Percentiles rank a stretch among this genome's conserved stretches.
Evolutionary conservation across 2,329 filamentous ascomycete species (phyloP).

Genomic region (Annulohypoxylon truncatum): DNA sequence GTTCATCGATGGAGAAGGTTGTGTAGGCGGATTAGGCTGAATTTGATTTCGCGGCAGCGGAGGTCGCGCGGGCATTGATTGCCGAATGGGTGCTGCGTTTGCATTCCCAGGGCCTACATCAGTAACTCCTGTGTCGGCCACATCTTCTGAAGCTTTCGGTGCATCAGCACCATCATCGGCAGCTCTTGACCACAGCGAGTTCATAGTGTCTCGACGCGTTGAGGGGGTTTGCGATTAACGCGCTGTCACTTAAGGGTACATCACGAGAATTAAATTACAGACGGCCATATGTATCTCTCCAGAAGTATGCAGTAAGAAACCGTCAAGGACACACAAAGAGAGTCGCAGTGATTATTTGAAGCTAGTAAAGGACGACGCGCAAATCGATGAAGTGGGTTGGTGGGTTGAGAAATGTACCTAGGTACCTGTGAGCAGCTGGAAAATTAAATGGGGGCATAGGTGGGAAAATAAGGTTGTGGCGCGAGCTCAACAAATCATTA

Average conservation of each 20-base stretch:
- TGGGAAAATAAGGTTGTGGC: conserved; percentile 19
- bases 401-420: background rate
- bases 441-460: background rate
- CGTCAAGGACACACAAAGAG: background rate
- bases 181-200: conserved; percentile 57
- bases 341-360: conserved; percentile 1
- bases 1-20: conserved; percentile 44
- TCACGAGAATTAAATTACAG: conserved; percentile 34
- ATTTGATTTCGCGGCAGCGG: conserved; percentile 48
- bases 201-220: conserved; percentile 55
- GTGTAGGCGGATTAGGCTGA: conserved; percentile 47
- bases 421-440: background rate
- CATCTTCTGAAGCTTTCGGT: conserved; percentile 45
- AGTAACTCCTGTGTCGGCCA: conserved; percentile 50
- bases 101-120: conserved; percentile 43
- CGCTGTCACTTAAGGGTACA: conserved; percentile 40
- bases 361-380: conserved; percentile 8
- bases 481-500: conserved; percentile 16
- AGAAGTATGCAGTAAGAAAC: background rate
- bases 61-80: conserved; percentile 44
- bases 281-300: conserved; percentile 6
- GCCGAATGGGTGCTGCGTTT: conserved; percentile 31
- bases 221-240: conserved; percentile 35
- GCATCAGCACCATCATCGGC: conserved; percentile 51
- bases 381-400: conserved; percentile 27